Evolutionary conservation across 2,329 filamentous ascomycete genomes (phyloP).

Genomic region (Coccinonectria pachysandricola): DNA sequence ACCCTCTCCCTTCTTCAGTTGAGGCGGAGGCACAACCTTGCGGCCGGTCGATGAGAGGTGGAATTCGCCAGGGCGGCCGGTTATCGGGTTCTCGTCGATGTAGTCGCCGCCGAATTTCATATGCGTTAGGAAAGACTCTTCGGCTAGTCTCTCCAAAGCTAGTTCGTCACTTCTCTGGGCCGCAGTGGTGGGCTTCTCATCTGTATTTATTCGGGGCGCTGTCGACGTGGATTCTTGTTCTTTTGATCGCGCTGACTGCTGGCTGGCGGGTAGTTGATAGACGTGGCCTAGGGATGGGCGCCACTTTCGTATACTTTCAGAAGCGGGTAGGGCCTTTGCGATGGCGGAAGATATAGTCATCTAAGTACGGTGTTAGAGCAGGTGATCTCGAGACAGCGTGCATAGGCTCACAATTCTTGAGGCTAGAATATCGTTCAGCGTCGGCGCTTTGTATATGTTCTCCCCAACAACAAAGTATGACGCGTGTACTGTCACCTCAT

Average conservation of each 20-base stretch:
- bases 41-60: conserved; percentile 52
- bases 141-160: conserved; percentile 37
- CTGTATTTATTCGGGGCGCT: conserved; percentile 37
- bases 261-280: conserved; percentile 32
- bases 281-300: conserved; percentile 42
- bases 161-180: conserved; percentile 28
- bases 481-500: conserved; percentile 48
- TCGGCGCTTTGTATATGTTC: conserved; percentile 57
- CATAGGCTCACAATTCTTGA: conserved; percentile 41
- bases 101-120: conserved; percentile 53
- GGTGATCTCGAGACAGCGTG: too few species aligned
- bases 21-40: conserved; percentile 28
- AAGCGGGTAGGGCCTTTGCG: conserved; percentile 40
- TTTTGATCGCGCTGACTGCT: conserved; percentile 17
- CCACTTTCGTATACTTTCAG: conserved; percentile 43
- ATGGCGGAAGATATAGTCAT: conserved; percentile 46
- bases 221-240: conserved; percentile 33
- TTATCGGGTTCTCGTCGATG: conserved; percentile 59
- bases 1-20: conserved; percentile 19
- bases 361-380: conserved; percentile 22
- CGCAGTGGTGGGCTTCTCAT: conserved; percentile 17
- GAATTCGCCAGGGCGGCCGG: conserved; percentile 55
- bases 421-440: conserved; percentile 47
- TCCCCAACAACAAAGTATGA: conserved; percentile 57
- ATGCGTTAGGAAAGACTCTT: conserved; percentile 48